Conservation (phyloP, 2,329 filamentous ascomycete genomes). For the Dryadomyces quercus-mongolicae region DNA sequence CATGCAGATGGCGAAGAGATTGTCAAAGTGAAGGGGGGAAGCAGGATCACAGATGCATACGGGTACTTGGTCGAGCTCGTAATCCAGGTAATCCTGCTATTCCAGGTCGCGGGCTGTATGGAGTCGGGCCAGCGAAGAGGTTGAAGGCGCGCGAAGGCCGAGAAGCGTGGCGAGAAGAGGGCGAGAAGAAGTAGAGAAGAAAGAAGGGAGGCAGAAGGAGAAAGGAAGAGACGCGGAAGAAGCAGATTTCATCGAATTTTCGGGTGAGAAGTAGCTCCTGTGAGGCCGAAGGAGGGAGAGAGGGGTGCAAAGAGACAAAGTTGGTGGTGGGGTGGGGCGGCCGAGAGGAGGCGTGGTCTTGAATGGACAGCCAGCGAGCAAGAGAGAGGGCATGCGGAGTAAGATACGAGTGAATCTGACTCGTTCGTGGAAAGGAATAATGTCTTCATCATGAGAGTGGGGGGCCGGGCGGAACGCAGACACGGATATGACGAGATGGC, state of each 20-base stretch:
- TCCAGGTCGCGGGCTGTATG: not conserved
- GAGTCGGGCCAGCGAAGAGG: not conserved
- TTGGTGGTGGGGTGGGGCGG: not conserved
- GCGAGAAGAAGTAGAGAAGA: not conserved
- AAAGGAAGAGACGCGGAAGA: not conserved
- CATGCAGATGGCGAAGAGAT: not conserved
- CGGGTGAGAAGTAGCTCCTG: not conserved
- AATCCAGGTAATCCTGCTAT: no score
- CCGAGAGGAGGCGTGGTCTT: not conserved
- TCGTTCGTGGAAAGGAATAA: not conserved
- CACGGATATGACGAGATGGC: not conserved
- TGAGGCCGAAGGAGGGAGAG: not conserved
- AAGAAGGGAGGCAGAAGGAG: not conserved
- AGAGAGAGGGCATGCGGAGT: not conserved
- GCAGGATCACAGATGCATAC: not conserved
- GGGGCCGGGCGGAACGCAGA: not conserved
- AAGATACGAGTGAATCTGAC: not conserved
- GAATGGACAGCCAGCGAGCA: not conserved
- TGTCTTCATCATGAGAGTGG: not conserved
- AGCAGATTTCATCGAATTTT: not conserved
- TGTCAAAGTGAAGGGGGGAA: not conserved
- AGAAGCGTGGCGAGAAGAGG: not conserved
- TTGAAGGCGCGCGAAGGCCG: not conserved
- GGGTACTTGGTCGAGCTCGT: not conserved
- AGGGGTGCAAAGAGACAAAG: not conserved